A percentile compares a stretch with the other conserved stretches of the same genome.
phyloP scores from a whole-genome alignment of 768 basidiomycete species.

The Amanita jacksonii region DNA sequence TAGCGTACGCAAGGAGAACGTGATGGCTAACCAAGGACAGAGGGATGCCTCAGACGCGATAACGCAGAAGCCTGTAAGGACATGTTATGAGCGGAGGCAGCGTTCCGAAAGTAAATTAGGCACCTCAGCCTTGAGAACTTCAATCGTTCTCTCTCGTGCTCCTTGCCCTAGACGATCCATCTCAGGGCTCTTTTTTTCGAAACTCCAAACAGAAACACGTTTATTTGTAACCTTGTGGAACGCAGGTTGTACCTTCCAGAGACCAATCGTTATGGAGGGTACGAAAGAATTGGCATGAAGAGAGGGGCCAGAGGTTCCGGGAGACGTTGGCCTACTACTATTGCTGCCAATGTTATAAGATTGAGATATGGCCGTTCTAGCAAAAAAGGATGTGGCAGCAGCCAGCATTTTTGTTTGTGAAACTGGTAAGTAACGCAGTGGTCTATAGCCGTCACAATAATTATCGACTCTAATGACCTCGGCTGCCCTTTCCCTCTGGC shows the following conservation, averaged over 20 bases:
- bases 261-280: slow-evolving; percentile 60
- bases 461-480: neutral
- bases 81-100: neutral
- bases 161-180: slow-evolving; percentile 56
- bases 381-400: slow-evolving; percentile 77
- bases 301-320: slow-evolving; percentile 25
- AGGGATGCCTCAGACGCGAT: slow-evolving; percentile 83
- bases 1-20: slow-evolving; percentile 7
- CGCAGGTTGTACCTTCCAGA: slow-evolving; percentile 85
- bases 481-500: slow-evolving; percentile 56
- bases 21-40: slow-evolving; percentile 59
- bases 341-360: slow-evolving; percentile 50
- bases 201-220: slow-evolving; percentile 86
- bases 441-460: no score
- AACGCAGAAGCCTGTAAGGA: slow-evolving; percentile 70
- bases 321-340: slow-evolving; percentile 40
- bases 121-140: slow-evolving; percentile 89
- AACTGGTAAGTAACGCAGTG: no score
- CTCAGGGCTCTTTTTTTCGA: slow-evolving; percentile 74
- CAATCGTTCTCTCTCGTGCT: slow-evolving; percentile 67
- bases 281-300: slow-evolving; percentile 29
- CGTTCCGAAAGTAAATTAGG: slow-evolving; percentile 12
- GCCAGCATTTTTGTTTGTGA: slow-evolving; percentile 74
- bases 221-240: slow-evolving; percentile 86
- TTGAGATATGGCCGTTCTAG: slow-evolving; percentile 71